A percentile compares a stretch with the other conserved stretches of the same genome.
Evolutionary conservation across 2,329 filamentous ascomycete species (phyloP).

Genomic region (Cladorrhinum sp.): DNA sequence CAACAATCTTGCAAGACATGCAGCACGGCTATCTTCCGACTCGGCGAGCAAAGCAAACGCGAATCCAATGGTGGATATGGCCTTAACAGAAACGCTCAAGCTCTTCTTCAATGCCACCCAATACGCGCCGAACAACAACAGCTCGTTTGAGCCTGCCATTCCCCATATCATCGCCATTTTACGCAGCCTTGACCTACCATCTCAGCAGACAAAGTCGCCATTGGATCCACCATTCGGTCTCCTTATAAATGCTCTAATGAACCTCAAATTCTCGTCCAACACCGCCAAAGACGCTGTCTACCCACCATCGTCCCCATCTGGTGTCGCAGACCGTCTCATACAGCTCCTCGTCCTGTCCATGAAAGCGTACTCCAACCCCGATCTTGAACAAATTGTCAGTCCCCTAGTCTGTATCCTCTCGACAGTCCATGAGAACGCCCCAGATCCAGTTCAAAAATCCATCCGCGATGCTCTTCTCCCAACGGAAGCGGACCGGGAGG

Average conservation of each 20-base stretch:
- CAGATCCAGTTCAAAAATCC: constrained; percentile 56
- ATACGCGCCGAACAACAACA: constrained; percentile 60
- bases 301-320: constrained; percentile 58
- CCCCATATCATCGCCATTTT: constrained; percentile 70
- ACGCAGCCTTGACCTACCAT: constrained; percentile 53
- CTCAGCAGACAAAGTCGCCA: constrained; percentile 49
- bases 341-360: constrained; percentile 67
- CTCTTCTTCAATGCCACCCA: constrained; percentile 86
- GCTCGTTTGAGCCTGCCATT: constrained; percentile 65
- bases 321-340: constrained; percentile 63
- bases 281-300: constrained; percentile 59
- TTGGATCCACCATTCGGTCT: constrained; percentile 69
- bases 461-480: constrained; percentile 72
- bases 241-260: constrained; percentile 77
- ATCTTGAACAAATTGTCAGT: constrained; percentile 69
- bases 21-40: constrained; percentile 39
- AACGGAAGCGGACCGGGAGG: constrained; percentile 68
- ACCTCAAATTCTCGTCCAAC: constrained; percentile 64
- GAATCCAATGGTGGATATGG: constrained; percentile 70
- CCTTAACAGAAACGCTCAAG: constrained; percentile 79
- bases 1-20: constrained; percentile 68
- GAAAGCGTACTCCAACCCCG: constrained; percentile 58
- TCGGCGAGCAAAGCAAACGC: constrained; percentile 30
- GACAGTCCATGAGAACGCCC: constrained; percentile 66
- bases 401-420: constrained; percentile 74